Evolutionary conservation across 768 basidiomycete species (phyloP).

Genomic region (Termitomyces sp.): DNA sequence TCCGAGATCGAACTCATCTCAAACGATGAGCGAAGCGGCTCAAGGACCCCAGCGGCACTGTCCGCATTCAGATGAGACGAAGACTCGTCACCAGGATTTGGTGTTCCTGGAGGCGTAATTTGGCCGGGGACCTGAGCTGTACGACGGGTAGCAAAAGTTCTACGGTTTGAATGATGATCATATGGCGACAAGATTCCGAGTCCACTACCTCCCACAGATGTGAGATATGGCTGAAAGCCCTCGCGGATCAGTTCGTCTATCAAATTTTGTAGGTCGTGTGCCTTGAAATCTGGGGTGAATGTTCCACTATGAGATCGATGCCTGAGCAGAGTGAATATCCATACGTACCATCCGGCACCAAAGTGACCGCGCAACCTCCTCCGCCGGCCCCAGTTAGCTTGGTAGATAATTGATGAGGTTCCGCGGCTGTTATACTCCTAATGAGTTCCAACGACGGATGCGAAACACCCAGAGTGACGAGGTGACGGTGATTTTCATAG

Average conservation of each 20-base stretch:
- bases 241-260: constrained; percentile 54
- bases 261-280: constrained; percentile 54
- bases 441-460: constrained; percentile 87
- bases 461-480: constrained; percentile 85
- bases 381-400: constrained; percentile 98
- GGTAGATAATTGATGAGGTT: constrained; percentile 74
- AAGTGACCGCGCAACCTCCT: constrained; percentile 95
- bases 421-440: constrained; percentile 57
- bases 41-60: constrained; percentile 18
- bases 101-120: constrained; percentile 50
- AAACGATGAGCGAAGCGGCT: constrained; percentile 40
- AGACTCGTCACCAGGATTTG: constrained; percentile 27
- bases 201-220: constrained; percentile 91
- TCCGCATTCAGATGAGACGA: constrained; percentile 17
- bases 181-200: constrained; percentile 79
- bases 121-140: constrained; percentile 28
- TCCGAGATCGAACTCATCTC: constrained; percentile 36
- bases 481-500: constrained; percentile 83
- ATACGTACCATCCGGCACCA: constrained; percentile 85
- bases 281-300: constrained; percentile 59
- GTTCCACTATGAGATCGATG: constrained; percentile 10
- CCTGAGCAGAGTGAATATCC: constrained; percentile 2
- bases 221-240: constrained; percentile 82
- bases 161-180: constrained; percentile 36
- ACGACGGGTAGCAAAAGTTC: constrained; percentile 19